Evolutionary conservation across 805 yeast species (phyloP).

Genomic region (Candida wancherniae): DNA sequence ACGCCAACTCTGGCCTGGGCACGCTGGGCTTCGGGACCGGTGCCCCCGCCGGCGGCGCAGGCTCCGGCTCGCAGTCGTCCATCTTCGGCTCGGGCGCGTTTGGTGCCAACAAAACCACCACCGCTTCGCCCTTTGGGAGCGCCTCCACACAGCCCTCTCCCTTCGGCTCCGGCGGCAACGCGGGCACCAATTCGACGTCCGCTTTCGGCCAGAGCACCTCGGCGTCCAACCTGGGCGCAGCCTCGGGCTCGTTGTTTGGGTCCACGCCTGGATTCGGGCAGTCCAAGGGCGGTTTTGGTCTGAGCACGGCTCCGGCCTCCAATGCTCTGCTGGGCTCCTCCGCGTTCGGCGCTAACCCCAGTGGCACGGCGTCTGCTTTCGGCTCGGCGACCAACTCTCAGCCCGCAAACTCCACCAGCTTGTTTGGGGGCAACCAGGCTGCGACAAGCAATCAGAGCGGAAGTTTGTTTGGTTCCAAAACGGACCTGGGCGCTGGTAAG

Average conservation of each 20-base stretch:
- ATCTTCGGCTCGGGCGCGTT: conserved; percentile 3
- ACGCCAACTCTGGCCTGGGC: no score
- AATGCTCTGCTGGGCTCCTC: conserved; percentile 4
- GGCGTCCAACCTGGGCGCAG: not conserved
- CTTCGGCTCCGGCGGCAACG: not conserved
- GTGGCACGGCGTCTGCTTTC: conserved; percentile 1
- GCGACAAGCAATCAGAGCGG: not conserved
- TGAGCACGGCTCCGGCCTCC: not conserved
- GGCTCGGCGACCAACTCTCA: conserved; percentile 1
- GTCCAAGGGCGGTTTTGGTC: not conserved
- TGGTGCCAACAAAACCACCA: not conserved
- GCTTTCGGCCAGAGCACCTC: no score
- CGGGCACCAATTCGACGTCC: no score
- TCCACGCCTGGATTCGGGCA: not conserved
- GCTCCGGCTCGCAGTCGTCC: conserved; percentile 2
- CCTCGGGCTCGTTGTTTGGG: not conserved
- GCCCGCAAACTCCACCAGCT: conserved; percentile 2
- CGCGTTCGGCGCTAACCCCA: not conserved
- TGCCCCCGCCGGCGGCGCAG: conserved; percentile 1
- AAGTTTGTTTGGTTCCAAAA: conserved; percentile 7
- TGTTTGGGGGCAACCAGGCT: conserved; percentile 3
- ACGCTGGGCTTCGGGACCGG: conserved; percentile 4
- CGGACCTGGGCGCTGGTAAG: conserved; percentile 3
- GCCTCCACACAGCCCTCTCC: not conserved
- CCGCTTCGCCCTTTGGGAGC: not conserved